A percentile compares a stretch with the other conserved stretches of the same genome.
phyloP scores from a whole-genome alignment of 768 basidiomycete species.

The Leccinum boreale region DNA sequence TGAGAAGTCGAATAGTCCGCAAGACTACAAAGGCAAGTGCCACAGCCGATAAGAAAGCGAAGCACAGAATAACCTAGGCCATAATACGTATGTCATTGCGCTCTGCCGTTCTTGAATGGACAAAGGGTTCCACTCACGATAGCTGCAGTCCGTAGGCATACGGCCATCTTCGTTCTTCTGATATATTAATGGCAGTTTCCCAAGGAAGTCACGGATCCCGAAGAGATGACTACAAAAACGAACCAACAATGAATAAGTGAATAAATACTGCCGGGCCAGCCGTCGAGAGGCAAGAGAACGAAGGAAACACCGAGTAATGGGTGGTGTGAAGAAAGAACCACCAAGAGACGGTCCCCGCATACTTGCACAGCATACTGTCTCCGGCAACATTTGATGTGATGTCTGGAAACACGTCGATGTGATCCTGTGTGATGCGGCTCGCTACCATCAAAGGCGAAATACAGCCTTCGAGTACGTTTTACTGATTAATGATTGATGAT shows the following conservation, averaged over 20 bases:
- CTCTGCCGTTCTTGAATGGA: not conserved
- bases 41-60: conserved; percentile 52
- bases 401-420: not conserved
- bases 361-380: not conserved
- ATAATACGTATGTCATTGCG: not conserved
- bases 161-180: conserved; percentile 6
- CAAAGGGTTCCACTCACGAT: conserved; percentile 18
- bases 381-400: conserved; percentile 6
- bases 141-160: conserved; percentile 11
- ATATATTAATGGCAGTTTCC: not conserved
- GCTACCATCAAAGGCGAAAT: conserved; percentile 19
- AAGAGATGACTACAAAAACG: not conserved
- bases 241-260: conserved; percentile 1
- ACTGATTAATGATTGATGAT: too few relatives aligned
- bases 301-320: conserved; percentile 10
- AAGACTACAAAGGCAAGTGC: conserved; percentile 49
- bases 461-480: not conserved
- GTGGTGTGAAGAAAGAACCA: conserved; percentile 18
- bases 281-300: conserved; percentile 28
- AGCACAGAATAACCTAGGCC: conserved; percentile 43
- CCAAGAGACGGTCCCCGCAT: not conserved
- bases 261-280: conserved; percentile 20
- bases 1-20: conserved; percentile 47
- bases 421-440: conserved; percentile 6
- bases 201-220: not conserved